Evolutionary conservation across 2,329 filamentous ascomycete genomes (phyloP).

Genomic region (Aspergillus sp.): DNA sequence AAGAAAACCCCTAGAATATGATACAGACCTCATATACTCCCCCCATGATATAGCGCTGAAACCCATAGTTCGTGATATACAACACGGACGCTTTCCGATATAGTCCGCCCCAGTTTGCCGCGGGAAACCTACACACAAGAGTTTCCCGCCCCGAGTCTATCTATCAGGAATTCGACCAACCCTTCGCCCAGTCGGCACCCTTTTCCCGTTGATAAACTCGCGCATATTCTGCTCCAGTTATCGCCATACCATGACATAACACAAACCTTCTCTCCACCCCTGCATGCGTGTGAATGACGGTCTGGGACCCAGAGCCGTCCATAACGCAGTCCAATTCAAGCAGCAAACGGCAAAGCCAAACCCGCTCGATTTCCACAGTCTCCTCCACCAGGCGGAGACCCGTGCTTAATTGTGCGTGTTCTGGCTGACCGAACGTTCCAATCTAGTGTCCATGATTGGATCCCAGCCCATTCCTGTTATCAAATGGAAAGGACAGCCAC

Average conservation of each 20-base stretch:
- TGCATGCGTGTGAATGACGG: background rate
- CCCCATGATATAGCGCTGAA: constrained; percentile 24
- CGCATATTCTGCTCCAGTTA: constrained; percentile 22
- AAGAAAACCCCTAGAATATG: constrained; percentile 4
- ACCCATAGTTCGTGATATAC: constrained; percentile 32
- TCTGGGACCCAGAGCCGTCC: background rate
- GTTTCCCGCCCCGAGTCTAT: constrained; percentile 35
- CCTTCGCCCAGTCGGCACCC: constrained; percentile 24
- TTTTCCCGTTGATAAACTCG: constrained; percentile 37
- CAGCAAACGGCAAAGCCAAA: background rate
- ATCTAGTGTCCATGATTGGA: constrained; percentile 11
- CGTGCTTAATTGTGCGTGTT: constrained; percentile 16
- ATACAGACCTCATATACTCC: constrained; percentile 16
- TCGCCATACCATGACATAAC: constrained; percentile 23
- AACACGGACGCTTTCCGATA: constrained; percentile 23
- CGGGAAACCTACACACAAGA: constrained; percentile 30
- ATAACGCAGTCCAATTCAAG: background rate
- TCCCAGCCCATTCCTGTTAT: constrained; percentile 29
- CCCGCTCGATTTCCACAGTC: background rate
- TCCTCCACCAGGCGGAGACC: constrained; percentile 14
- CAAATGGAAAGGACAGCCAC: constrained; percentile 25
- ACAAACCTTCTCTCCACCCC: constrained; percentile 18
- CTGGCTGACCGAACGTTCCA: constrained; percentile 10
- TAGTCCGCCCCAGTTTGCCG: constrained; percentile 32
- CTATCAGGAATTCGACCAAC: constrained; percentile 19